phyloP scores from a whole-genome alignment of 208 protist species.

The Leishmania arabica region DNA sequence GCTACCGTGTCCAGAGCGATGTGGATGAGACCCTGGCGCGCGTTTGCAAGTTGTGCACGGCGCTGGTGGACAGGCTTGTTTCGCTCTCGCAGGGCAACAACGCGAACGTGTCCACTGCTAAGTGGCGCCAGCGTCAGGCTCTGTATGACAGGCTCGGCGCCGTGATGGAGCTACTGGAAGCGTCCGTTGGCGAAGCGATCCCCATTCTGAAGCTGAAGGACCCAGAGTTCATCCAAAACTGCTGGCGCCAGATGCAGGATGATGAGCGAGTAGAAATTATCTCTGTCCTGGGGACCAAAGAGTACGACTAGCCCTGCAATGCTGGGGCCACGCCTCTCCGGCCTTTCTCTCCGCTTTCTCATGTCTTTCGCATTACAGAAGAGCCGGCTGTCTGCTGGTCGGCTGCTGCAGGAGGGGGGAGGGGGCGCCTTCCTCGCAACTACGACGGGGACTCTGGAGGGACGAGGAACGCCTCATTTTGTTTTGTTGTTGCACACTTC shows the following conservation, averaged over 20 bases:
- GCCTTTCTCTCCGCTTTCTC: neutral
- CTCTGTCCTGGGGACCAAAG: conserved; percentile 57
- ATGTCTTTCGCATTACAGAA: neutral
- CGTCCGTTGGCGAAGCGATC: conserved; percentile 86
- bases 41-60: conserved; percentile 90
- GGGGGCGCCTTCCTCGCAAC: neutral
- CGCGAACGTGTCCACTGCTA: conserved; percentile 77
- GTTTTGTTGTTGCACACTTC: neutral
- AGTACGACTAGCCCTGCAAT: conserved; percentile 14
- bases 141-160: conserved; percentile 78
- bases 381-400: neutral
- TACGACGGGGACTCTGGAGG: neutral
- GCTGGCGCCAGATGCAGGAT: conserved; percentile 83
- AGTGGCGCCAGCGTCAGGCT: conserved; percentile 84
- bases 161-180: conserved; percentile 90
- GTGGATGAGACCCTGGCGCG: conserved; percentile 87
- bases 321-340: neutral
- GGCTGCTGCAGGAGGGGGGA: neutral
- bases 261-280: conserved; percentile 86
- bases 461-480: neutral
- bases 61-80: conserved; percentile 87
- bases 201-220: conserved; percentile 80
- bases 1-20: conserved; percentile 79
- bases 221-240: conserved; percentile 78
- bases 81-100: conserved; percentile 72